phyloP scores from a whole-genome alignment of 192 early-diverging fungal species.

The Thamnidium elegans region DNA sequence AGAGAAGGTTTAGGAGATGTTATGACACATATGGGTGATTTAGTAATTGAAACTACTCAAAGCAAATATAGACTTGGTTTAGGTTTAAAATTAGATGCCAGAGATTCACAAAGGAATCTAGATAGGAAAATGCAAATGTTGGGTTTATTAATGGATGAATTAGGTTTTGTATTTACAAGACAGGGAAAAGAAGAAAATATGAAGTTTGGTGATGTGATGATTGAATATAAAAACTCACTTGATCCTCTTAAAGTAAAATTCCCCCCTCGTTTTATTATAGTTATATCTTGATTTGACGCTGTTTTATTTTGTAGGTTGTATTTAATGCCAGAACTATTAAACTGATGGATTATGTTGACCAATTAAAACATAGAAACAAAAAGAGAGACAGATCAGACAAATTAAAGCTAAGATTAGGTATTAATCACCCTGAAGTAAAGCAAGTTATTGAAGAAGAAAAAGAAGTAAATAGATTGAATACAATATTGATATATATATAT shows the following conservation, averaged over 20 bases:
- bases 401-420: conserved; percentile 33
- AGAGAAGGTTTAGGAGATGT: conserved; percentile 38
- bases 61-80: conserved; percentile 50
- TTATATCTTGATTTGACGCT: neutral
- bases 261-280: neutral
- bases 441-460: conserved; percentile 27
- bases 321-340: conserved; percentile 48
- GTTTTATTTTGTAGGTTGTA: conserved; percentile 30
- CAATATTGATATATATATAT: conserved; percentile 19
- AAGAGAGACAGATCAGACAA: conserved; percentile 36
- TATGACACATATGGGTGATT: conserved; percentile 46
- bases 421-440: conserved; percentile 25
- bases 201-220: conserved; percentile 46
- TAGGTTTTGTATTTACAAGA: conserved; percentile 42
- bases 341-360: conserved; percentile 46
- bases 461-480: conserved; percentile 12
- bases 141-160: conserved; percentile 48
- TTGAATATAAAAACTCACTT: conserved; percentile 46
- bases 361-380: conserved; percentile 39
- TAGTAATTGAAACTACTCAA: conserved; percentile 46
- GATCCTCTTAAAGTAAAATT: conserved; percentile 44
- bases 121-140: conserved; percentile 50
- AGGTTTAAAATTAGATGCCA: conserved; percentile 39
- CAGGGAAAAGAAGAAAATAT: conserved; percentile 46
- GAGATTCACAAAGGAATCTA: conserved; percentile 41